Evolutionary conservation across 805 yeast species (phyloP).

Genomic region (Suhomyces pyralidae): DNA sequence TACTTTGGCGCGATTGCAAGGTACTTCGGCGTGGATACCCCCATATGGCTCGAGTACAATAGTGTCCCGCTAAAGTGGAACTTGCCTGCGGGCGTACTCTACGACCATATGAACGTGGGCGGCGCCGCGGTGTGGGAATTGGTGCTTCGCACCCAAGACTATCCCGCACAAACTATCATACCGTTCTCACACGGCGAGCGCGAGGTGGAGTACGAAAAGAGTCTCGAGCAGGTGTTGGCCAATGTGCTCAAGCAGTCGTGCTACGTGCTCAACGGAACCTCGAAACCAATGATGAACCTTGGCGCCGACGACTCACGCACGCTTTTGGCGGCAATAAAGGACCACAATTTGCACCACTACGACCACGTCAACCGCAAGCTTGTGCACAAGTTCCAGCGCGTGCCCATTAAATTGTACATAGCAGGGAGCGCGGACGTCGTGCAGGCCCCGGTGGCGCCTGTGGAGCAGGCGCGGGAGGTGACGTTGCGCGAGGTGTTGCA

Average conservation of each 20-base stretch:
- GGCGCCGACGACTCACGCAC: slow-evolving; percentile 57
- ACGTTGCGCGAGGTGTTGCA: slow-evolving; percentile 13
- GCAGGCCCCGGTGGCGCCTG: slow-evolving; percentile 22
- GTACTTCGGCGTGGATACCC: slow-evolving; percentile 34
- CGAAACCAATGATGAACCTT: slow-evolving; percentile 76
- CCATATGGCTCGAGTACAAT: slow-evolving; percentile 66
- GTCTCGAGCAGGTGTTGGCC: slow-evolving; percentile 55
- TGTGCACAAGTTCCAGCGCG: slow-evolving; percentile 15
- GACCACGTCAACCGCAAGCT: slow-evolving; percentile 26
- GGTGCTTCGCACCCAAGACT: slow-evolving; percentile 16
- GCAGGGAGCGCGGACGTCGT: slow-evolving; percentile 36
- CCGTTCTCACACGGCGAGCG: slow-evolving; percentile 22
- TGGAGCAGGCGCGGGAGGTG: slow-evolving; percentile 2
- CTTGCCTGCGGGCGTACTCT: slow-evolving; percentile 67
- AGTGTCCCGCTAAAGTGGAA: slow-evolving; percentile 72
- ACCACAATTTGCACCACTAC: slow-evolving; percentile 29
- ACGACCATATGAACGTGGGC: slow-evolving; percentile 44
- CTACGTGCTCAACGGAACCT: slow-evolving; percentile 69
- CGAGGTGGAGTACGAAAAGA: slow-evolving; percentile 20
- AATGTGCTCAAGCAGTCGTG: slow-evolving; percentile 84
- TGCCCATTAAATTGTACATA: slow-evolving; percentile 51
- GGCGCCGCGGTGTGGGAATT: slow-evolving; percentile 37
- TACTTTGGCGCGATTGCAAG: slow-evolving; percentile 33
- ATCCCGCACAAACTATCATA: slow-evolving; percentile 29
- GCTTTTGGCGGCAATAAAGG: slow-evolving; percentile 53